Evolutionary conservation across 1,139 yeast species (phyloP).

Genomic region (Yamadazyma epiphylla): DNA sequence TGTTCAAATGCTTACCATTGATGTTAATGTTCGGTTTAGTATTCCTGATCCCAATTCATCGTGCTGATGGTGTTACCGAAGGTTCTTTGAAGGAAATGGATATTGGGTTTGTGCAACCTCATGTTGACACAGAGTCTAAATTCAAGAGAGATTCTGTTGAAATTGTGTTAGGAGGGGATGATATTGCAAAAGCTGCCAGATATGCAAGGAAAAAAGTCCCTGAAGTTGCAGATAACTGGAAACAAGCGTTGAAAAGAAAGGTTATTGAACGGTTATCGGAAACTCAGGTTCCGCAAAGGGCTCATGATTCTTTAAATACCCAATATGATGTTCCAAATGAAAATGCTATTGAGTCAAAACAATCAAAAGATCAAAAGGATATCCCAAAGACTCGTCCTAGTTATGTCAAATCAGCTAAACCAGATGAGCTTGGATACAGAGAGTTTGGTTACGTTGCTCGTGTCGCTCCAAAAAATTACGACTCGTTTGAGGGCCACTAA

Average conservation of each 20-base stretch:
- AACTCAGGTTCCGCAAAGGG: too few species aligned
- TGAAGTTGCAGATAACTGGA: constrained; percentile 15
- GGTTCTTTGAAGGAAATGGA: constrained; percentile 1
- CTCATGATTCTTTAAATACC: too few species aligned
- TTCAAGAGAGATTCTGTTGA: constrained; percentile 18
- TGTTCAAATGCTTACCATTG: too few species aligned
- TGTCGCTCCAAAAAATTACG: too few species aligned
- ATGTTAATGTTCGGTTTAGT: too few species aligned
- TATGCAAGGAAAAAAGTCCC: constrained; percentile 19
- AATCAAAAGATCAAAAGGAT: background rate
- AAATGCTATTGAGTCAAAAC: background rate
- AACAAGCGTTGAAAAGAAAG: constrained; percentile 38
- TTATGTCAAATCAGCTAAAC: background rate
- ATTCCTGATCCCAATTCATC: too few species aligned
- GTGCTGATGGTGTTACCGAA: background rate
- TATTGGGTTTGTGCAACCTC: too few species aligned
- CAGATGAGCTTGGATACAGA: background rate
- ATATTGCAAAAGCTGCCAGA: constrained; percentile 20
- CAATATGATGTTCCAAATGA: too few species aligned
- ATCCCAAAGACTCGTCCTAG: background rate
- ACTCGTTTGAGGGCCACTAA: background rate
- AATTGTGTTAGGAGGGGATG: constrained; percentile 21
- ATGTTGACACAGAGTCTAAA: too few species aligned
- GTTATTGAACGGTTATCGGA: constrained; percentile 5
- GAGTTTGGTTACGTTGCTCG: background rate